Percentiles rank a stretch among this genome's conserved stretches.
phyloP scores from a whole-genome alignment of 768 basidiomycete species.

The Chalciporus pseudorubinellus region DNA sequence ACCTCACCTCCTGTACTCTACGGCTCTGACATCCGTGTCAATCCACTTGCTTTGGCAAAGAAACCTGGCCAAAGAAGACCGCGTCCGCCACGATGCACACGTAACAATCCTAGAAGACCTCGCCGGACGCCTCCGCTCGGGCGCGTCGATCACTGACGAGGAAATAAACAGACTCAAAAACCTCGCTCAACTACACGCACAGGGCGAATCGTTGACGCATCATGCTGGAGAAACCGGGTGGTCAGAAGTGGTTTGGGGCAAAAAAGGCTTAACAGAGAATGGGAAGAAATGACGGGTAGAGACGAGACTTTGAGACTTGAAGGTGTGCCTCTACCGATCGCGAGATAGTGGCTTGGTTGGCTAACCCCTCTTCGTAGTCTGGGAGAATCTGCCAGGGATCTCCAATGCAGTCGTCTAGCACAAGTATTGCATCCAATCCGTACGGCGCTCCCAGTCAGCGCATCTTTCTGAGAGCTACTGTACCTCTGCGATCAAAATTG shows the following conservation, averaged over 20 bases:
- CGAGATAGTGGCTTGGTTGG: neutral
- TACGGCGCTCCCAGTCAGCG: neutral
- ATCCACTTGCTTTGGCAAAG: constrained; percentile 62
- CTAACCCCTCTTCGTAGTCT: constrained; percentile 4
- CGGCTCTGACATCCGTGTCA: constrained; percentile 64
- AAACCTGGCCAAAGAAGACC: constrained; percentile 49
- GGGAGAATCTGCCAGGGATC: constrained; percentile 2
- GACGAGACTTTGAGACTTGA: constrained; percentile 38
- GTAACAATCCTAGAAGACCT: constrained; percentile 63
- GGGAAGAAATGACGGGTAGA: constrained; percentile 36
- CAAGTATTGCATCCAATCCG: neutral
- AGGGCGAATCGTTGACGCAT: constrained; percentile 14
- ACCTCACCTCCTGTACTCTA: constrained; percentile 62
- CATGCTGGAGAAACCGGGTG: constrained; percentile 36
- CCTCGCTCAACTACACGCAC: constrained; percentile 44
- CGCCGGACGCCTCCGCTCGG: constrained; percentile 48
- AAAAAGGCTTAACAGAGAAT: constrained; percentile 18
- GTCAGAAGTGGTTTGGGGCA: constrained; percentile 51
- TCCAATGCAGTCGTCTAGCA: neutral
- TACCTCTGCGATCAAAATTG: neutral
- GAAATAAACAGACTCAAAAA: constrained; percentile 56
- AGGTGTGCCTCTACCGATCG: constrained; percentile 33
- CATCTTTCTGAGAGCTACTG: neutral
- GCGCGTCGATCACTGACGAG: constrained; percentile 41
- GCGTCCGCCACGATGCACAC: constrained; percentile 52